A percentile compares a stretch with the other conserved stretches of the same genome.
Conservation (phyloP, 148 eudicot species). For the Nepenthes mirabilis region DNA sequence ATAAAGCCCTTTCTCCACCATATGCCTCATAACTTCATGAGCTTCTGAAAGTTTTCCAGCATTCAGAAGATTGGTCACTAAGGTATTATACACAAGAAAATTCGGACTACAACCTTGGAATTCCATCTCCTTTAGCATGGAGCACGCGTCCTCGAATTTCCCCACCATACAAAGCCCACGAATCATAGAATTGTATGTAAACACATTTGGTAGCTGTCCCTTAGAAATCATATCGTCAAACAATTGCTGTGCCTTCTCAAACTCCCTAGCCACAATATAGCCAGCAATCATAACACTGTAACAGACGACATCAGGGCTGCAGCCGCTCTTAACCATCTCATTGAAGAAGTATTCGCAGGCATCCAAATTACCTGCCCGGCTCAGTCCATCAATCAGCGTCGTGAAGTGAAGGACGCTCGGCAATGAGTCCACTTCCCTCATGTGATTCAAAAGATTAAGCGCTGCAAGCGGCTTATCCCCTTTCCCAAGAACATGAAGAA, state of each 20-base stretch:
- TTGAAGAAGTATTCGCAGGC: conserved; percentile 73
- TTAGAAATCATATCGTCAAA: conserved; percentile 51
- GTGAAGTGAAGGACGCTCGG: conserved; percentile 78
- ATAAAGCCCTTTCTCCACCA: conserved; percentile 75
- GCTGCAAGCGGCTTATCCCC: conserved; percentile 65
- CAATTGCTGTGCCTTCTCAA: conserved; percentile 51
- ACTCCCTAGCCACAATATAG: conserved; percentile 47
- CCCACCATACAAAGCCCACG: conserved; percentile 69
- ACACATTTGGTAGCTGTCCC: conserved; percentile 73
- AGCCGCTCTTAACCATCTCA: conserved; percentile 59
- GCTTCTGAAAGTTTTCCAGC: conserved; percentile 67
- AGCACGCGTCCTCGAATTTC: conserved; percentile 51
- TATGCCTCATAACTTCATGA: conserved; percentile 40
- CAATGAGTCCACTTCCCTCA: conserved; percentile 55
- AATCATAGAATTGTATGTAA: conserved; percentile 74
- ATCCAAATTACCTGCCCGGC: conserved; percentile 74
- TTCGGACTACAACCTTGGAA: conserved; percentile 57
- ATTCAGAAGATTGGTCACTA: conserved; percentile 42
- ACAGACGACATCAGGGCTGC: conserved; percentile 70
- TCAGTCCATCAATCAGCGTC: conserved; percentile 80
- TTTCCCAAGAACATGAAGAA: conserved; percentile 81
- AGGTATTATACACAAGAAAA: conserved; percentile 62
- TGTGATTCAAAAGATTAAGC: conserved; percentile 58
- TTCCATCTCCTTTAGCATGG: conserved; percentile 77
- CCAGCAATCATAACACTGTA: conserved; percentile 80